Evolutionary conservation across 352 stramenopile species (phyloP), one percentile per base, ranked within the genome.

Genomic region (Phytophthora palmivora): DNA sequence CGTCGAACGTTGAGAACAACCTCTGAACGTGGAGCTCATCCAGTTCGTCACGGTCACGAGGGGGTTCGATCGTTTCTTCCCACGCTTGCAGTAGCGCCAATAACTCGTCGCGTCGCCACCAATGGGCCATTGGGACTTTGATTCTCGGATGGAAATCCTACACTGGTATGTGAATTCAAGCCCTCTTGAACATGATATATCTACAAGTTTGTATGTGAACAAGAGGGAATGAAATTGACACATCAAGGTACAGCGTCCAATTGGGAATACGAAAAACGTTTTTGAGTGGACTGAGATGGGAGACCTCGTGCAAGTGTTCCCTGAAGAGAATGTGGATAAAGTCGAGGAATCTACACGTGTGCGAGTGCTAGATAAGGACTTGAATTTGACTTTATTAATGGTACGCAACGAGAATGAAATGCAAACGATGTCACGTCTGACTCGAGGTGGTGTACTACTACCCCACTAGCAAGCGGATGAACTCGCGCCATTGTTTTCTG

Each of bases 401-500:
- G 84, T 93, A 63, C 44, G 39, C 4, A n/a, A 5, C 2, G 14
- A 2, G 11, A 34, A 33, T 28, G 24, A 28, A 28, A 28, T 28
- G 3, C 3, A 28, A 28, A 28, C n/a, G 21, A 62, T 33, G 57
- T n/a, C 55, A 57, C 26, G 26, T 58, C 43, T 77, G 39, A 70
- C 59, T 57, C 46, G 18, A 36, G 39, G 1, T 18, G 21, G 34
- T 39, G 3, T 46, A 36, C 38, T 51, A 18, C 21, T n/a, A 44
- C 9, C 48, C n/a, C n/a, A n/a, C n/a, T 28, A 94, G 85, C 78
- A 89, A 79, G 80, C 87, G 59, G 78, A 97, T 58, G 88, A 96
- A 47, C 79, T 98, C 21, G 92, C 92, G 24, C 95, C 95, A 22
- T 69, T 98, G 6, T 98, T 98, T 75, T 95, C 92, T 18, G 95